phyloP scores from a whole-genome alignment of 2,329 filamentous ascomycete genomes.

The Nigrospora osmanthi region DNA sequence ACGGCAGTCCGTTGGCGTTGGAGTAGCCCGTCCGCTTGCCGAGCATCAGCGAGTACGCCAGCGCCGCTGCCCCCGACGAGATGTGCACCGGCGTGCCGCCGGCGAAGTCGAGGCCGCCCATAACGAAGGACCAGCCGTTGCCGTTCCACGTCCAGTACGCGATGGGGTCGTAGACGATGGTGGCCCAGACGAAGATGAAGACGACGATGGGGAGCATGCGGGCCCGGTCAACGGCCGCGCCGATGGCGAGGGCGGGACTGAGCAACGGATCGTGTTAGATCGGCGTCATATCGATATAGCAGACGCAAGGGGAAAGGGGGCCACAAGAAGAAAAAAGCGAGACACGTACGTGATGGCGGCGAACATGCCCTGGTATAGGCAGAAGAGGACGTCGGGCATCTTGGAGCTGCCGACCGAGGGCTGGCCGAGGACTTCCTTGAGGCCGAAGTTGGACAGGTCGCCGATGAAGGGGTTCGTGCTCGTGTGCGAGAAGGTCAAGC shows the following conservation, averaged over 20 bases:
- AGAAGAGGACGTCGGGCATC: conserved; percentile 78
- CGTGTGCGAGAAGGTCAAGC: conserved; percentile 73
- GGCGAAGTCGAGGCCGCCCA: conserved; percentile 67
- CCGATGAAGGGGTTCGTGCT: conserved; percentile 68
- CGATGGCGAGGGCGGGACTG: conserved; percentile 49
- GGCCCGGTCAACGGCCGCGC: conserved; percentile 53
- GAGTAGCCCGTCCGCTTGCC: conserved; percentile 59
- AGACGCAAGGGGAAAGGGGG: background rate
- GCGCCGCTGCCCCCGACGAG: conserved; percentile 61
- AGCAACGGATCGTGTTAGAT: conserved; percentile 1
- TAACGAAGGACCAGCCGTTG: conserved; percentile 62
- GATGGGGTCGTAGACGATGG: conserved; percentile 64
- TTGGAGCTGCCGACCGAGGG: conserved; percentile 65
- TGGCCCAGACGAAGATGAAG: conserved; percentile 66
- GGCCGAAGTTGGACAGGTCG: conserved; percentile 72
- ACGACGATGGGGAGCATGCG: conserved; percentile 53
- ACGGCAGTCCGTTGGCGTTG: conserved; percentile 53
- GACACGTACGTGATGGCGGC: conserved; percentile 72
- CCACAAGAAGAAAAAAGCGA: too few relatives aligned
- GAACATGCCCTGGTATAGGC: conserved; percentile 84
- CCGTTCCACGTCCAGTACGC: conserved; percentile 75
- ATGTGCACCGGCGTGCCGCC: conserved; percentile 72
- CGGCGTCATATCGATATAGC: background rate
- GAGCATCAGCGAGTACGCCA: conserved; percentile 67
- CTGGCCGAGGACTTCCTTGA: conserved; percentile 67